A percentile compares a stretch with the other conserved stretches of the same genome.
phyloP scores from a whole-genome alignment of 2,329 filamentous ascomycete genomes.

The Epichloe glyceriae region DNA sequence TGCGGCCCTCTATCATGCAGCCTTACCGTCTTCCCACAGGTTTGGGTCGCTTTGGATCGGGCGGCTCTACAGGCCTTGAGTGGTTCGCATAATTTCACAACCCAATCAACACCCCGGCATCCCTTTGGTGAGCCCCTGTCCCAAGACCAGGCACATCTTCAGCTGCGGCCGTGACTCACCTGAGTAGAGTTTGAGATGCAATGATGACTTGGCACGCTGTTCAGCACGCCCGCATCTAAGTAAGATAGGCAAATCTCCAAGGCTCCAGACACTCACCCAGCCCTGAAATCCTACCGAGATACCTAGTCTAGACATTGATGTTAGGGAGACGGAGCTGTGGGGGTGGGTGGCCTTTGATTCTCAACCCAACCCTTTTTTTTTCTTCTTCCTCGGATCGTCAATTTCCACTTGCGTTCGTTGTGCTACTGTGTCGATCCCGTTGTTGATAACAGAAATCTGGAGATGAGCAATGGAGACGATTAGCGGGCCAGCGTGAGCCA shows the following conservation, averaged over 20 bases:
- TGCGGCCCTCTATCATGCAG: constrained; percentile 1
- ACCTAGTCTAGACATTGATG: too few species aligned
- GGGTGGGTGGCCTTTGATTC: too few species aligned
- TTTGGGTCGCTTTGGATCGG: not conserved
- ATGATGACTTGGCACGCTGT: not conserved
- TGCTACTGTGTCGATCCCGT: not conserved
- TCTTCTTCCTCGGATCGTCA: too few species aligned
- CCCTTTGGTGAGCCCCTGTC: not conserved
- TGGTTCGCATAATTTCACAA: not conserved
- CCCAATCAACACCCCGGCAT: constrained; percentile 1
- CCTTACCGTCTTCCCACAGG: constrained; percentile 4
- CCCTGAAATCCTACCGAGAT: too few species aligned
- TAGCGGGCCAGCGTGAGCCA: constrained; percentile 2
- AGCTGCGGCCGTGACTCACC: not conserved
- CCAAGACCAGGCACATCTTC: not conserved
- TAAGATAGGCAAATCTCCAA: too few species aligned
- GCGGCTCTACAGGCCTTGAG: not conserved
- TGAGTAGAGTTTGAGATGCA: not conserved
- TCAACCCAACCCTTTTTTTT: too few species aligned
- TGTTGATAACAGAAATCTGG: not conserved
- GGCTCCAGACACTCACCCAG: too few species aligned
- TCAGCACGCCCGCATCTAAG: too few species aligned
- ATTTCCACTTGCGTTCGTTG: not conserved
- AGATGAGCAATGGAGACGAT: constrained; percentile 3
- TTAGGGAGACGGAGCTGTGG: too few species aligned